Evolutionary conservation across 2,329 filamentous ascomycete genomes (phyloP).

Genomic region (Microsporum audouinii): DNA sequence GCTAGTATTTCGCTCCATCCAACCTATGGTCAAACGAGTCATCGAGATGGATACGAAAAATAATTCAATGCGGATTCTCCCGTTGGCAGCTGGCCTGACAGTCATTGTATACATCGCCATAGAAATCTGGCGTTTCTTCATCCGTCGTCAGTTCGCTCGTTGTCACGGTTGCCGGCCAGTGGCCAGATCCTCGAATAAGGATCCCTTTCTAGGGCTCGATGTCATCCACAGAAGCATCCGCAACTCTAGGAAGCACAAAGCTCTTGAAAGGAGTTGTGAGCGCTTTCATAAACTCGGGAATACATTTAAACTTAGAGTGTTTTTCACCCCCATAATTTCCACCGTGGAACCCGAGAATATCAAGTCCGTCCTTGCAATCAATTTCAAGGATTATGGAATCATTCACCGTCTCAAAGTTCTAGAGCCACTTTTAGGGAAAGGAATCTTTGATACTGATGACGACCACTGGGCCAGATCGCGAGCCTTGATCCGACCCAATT

Average conservation of each 20-base stretch:
- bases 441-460: neutral
- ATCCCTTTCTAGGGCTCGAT: constrained; percentile 45
- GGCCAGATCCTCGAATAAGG: constrained; percentile 38
- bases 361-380: constrained; percentile 42
- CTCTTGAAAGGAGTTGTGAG: constrained; percentile 4
- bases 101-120: neutral
- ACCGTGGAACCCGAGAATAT: constrained; percentile 35
- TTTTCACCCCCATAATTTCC: constrained; percentile 11
- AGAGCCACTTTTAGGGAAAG: neutral
- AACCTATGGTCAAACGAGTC: neutral
- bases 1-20: neutral
- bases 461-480: neutral
- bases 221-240: constrained; percentile 24
- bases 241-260: neutral
- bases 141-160: constrained; percentile 14
- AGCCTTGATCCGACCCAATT: neutral
- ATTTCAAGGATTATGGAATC: constrained; percentile 41
- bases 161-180: constrained; percentile 36
- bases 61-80: neutral
- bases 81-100: neutral
- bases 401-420: constrained; percentile 21
- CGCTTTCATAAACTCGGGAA: constrained; percentile 6
- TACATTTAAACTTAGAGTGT: constrained; percentile 4
- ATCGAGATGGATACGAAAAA: neutral
- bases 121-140: constrained; percentile 10